Percentiles rank a stretch among this genome's conserved stretches.
These are phyloP conservation scores for Neolentinus lepideus DNA, from an alignment of 1,284 basidiomycete genomes.

Conservation along the genomic window DNA sequence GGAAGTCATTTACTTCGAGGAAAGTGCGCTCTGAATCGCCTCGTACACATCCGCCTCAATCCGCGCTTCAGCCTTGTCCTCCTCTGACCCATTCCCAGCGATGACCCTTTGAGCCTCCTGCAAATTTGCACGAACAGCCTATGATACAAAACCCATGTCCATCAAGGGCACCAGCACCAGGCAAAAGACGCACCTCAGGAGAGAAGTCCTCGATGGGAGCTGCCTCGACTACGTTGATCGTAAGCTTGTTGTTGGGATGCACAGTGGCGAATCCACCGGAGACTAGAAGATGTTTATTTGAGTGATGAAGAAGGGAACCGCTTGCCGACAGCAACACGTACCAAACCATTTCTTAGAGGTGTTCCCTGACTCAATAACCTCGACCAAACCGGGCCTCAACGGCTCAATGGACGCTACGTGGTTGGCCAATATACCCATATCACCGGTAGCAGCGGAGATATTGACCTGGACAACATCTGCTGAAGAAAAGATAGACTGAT, in stretches of 20 bases:
- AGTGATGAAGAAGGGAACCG: neutral
- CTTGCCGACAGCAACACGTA: constrained; percentile 34
- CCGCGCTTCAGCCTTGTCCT: constrained; percentile 90
- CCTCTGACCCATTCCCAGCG: constrained; percentile 80
- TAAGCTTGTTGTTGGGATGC: constrained; percentile 95
- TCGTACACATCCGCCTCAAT: constrained; percentile 97
- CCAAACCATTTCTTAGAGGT: constrained; percentile 93
- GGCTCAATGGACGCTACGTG: constrained; percentile 94
- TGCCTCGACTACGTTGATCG: constrained; percentile 96
- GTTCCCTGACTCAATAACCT: constrained; percentile 80
- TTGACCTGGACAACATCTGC: constrained; percentile 92
- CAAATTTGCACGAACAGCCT: constrained; percentile 89
- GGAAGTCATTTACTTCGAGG: constrained; percentile 39
- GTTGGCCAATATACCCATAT: constrained; percentile 98
- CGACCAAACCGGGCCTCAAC: constrained; percentile 86
- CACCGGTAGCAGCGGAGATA: constrained; percentile 88
- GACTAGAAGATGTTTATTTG: constrained; percentile 40
- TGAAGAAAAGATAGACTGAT: constrained; percentile 80
- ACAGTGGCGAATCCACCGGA: constrained; percentile 98
- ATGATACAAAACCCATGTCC: neutral
- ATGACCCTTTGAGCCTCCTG: constrained; percentile 85
- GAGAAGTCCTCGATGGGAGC: constrained; percentile 92
- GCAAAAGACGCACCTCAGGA: constrained; percentile 51
- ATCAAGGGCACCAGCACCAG: constrained; percentile 5
- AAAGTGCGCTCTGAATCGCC: constrained; percentile 83